phyloP scores from a whole-genome alignment of 176 grass and related monocot genomes.

The Raddia distichophylla region DNA sequence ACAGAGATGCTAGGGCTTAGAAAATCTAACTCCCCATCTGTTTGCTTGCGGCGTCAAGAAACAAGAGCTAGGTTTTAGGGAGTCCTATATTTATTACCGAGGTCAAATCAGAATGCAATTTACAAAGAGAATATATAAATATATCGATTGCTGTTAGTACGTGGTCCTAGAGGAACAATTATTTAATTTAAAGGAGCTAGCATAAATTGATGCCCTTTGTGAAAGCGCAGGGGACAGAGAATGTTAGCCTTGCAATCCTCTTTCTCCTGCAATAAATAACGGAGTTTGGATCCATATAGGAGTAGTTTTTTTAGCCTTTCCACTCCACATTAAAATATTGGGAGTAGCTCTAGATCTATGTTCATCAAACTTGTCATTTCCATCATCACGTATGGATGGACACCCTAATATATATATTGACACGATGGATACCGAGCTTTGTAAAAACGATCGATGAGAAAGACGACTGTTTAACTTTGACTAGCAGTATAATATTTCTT shows the following conservation, averaged over 20 bases:
- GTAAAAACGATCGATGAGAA: not conserved
- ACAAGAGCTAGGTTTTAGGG: not conserved
- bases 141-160: not conserved
- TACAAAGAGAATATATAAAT: not conserved
- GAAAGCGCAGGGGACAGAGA: slow-evolving; percentile 14
- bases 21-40: slow-evolving; percentile 16
- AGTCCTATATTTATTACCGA: not conserved
- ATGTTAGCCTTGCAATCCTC: slow-evolving; percentile 9
- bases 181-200: not conserved
- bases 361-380: slow-evolving; percentile 41
- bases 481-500: slow-evolving; percentile 1
- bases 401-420: not conserved
- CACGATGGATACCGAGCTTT: not conserved
- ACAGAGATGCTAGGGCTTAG: slow-evolving; percentile 22
- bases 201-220: not conserved
- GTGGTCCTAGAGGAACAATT: not conserved
- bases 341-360: not conserved
- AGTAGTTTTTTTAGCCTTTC: slow-evolving; percentile 37
- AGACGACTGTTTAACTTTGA: slow-evolving; percentile 3
- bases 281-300: slow-evolving; percentile 11
- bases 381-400: slow-evolving; percentile 21
- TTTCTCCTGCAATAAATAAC: slow-evolving; percentile 2
- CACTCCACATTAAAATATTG: slow-evolving; percentile 32
- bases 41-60: not conserved
- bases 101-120: not conserved